Evolutionary conservation across 768 basidiomycete species (phyloP), one percentile per base, ranked within the genome.

Genomic region (Leccinum subtestaceum): DNA sequence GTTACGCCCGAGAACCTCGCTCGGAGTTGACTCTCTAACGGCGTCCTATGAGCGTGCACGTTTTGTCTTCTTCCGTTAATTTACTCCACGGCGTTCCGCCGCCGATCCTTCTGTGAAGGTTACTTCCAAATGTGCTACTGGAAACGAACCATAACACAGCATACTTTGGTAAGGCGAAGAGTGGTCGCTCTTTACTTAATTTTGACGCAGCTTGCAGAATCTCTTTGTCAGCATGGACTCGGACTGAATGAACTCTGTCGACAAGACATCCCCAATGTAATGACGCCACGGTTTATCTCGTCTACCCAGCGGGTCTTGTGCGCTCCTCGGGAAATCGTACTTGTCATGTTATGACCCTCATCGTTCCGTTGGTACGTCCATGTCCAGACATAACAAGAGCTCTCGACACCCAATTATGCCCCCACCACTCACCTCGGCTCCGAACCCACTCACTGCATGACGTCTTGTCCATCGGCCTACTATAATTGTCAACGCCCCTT

Each of bases 381-480:
- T n/a, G 31, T 45, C 61, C 61, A 53, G 36, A 52, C 5, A 23
- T 25, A 25, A 31, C 21, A 19, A 23, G 27, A 45, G 25, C 32
- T 5, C 32, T 25, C 27, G 34, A 51, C 27, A 12, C 13, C 27
- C 23, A 19, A 36, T 12, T 36, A 23, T 17, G 13, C 23, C 6
- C 9, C 9, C 17, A 31, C 12, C 5, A 23, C 53, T 31, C 38
- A 25, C 17, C 29, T 32, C 15, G 19, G 8, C 8, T 43, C 4
- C 8, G 8, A 32, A 25, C 2, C 6, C 29, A 7, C 32, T 34
- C 12, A 32, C 19, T 9, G 17, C 17, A 27, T 11, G 15, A 2
- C 34, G 29, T 51, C 61, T 65, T 59, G 54, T 65, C n/a, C 46
- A 27, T 47, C n/a, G 50, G 53, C n/a, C 15, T 31, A 50, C 8